Evolutionary conservation across 2,329 filamentous ascomycete species (phyloP), one percentile per base, ranked within the genome.

Genomic region (Arthrobotrys musiformis): DNA sequence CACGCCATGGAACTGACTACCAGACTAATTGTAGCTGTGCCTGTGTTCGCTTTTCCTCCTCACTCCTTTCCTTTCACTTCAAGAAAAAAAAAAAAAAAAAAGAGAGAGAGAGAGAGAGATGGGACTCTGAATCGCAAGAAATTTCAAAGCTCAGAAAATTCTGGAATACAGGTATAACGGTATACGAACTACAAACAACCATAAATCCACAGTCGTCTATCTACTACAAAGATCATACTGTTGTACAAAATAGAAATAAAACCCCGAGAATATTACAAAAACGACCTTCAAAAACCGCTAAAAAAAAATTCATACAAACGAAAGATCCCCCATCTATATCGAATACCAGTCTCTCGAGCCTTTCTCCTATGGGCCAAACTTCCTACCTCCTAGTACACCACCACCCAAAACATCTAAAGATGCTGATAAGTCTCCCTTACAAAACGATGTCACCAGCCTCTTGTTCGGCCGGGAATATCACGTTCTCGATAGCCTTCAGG

Each of bases 401-500:
- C n/a, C n/a, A n/a, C n/a, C n/a, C n/a, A n/a, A n/a, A n/a, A n/a
- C n/a, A n/a, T n/a, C n/a, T n/a, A n/a, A n/a, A n/a, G n/a, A n/a
- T n/a, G n/a, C n/a, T n/a, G n/a, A n/a, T n/a, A n/a, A 33, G 6
- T 15, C 5, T 11, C 15, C 17, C 33, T 26, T 52, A 61, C 30
- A 35, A 46, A 58, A 62, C 54, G n/a, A 70, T 40, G n/a, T 40
- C 42, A 11, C 40, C 66, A 2, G 11, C 54, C 13, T 35, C 44
- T 68, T 90, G 89, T 64, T 90, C 88, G 81, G 93, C 92, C 79
- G 89, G 89, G 80, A 91, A 90, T 79, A 97, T 86, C n/a, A 93
- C 92, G 86, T 90, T 92, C 85, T 98, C 94, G 75, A 97, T 95
- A 81, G 97, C 83, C 82, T 89, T 89, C 83, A 99, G 82, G 11